Percentiles rank a stretch among this genome's conserved stretches.
These are phyloP conservation scores for Linnemannia elongata DNA, from an alignment of 192 early-diverging fungal genomes.

Conservation along the genomic window DNA sequence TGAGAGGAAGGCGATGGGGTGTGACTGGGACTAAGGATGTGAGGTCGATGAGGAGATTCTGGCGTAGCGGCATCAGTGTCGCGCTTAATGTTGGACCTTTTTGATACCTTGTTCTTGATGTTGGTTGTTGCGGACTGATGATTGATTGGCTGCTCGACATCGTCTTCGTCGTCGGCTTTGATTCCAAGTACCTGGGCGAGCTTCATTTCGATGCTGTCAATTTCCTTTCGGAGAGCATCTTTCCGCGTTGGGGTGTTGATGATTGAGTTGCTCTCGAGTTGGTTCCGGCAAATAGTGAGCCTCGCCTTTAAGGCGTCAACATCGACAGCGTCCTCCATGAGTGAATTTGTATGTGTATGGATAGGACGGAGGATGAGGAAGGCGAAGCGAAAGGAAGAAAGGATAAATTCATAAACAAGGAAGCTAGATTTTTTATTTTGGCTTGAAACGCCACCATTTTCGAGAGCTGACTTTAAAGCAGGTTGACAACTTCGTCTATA, in stretches of 20 bases:
- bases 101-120: not conserved
- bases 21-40: conserved; percentile 12
- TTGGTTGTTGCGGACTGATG: not conserved
- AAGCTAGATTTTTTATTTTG: conserved; percentile 1
- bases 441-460: conserved; percentile 2
- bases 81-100: not conserved
- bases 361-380: not conserved
- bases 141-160: not conserved
- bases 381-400: not conserved
- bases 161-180: conserved; percentile 24
- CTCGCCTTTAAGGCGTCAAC: conserved; percentile 30
- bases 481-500: conserved; percentile 40
- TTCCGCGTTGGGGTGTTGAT: conserved; percentile 45
- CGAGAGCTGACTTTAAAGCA: not conserved
- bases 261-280: conserved; percentile 33
- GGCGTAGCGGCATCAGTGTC: not conserved
- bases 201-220: conserved; percentile 16
- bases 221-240: conserved; percentile 24
- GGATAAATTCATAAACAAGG: not conserved
- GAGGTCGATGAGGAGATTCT: conserved; percentile 14
- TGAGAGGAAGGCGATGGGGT: conserved; percentile 30
- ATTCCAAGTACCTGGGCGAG: conserved; percentile 33
- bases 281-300: conserved; percentile 33
- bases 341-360: not conserved
- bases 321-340: not conserved